phyloP scores from a whole-genome alignment of 2,329 filamentous ascomycete species.

The Sporothrix luriei region DNA sequence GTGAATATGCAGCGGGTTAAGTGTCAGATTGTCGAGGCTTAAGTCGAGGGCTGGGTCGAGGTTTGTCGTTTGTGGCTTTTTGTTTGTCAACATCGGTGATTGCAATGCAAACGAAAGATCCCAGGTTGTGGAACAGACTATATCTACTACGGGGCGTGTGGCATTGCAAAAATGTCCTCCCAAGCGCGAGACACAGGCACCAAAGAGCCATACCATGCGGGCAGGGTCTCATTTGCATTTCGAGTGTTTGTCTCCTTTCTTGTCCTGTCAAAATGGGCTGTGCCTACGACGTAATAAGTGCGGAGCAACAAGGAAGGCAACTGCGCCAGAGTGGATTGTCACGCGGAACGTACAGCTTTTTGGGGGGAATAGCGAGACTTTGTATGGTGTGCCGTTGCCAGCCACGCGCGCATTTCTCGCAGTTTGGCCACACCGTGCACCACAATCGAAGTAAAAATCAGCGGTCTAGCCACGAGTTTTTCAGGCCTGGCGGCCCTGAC shows the following conservation, averaged over 20 bases:
- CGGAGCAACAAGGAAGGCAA: constrained; percentile 22
- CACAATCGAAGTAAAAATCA: neutral
- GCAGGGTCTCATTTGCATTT: constrained; percentile 3
- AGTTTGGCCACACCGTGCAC: neutral
- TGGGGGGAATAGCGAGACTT: neutral
- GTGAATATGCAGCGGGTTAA: constrained; percentile 18
- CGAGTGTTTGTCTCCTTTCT: neutral
- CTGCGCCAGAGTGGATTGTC: constrained; percentile 15
- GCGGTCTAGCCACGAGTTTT: too few relatives aligned
- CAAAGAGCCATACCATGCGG: too few relatives aligned
- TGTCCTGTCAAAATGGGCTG: neutral
- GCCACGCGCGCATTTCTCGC: constrained; percentile 16
- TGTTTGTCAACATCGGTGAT: constrained; percentile 1
- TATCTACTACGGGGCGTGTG: constrained; percentile 17
- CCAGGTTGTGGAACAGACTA: constrained; percentile 12
- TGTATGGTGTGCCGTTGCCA: neutral
- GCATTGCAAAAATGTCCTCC: constrained; percentile 10
- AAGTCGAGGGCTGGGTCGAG: neutral
- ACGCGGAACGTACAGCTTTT: constrained; percentile 19
- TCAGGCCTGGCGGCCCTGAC: too few relatives aligned
- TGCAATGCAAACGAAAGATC: neutral
- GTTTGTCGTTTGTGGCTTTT: neutral
- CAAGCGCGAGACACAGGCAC: too few relatives aligned
- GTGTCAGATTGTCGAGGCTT: constrained; percentile 10
- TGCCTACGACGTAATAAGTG: constrained; percentile 25